phyloP scores from a whole-genome alignment of 345 rosid genomes.

The Capsella bursapastoris region DNA sequence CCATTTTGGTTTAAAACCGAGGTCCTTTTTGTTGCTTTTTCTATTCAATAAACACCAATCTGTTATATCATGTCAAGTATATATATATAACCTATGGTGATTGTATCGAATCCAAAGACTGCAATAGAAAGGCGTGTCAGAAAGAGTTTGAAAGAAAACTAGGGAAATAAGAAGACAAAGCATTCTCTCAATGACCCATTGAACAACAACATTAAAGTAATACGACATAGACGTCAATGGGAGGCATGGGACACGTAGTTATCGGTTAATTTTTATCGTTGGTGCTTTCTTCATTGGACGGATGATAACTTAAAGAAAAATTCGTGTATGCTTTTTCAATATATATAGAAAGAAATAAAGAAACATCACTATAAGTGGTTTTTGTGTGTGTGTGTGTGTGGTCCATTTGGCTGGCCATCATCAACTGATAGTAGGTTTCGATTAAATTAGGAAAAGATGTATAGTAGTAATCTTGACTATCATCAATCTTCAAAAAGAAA shows the following conservation, averaged over 20 bases:
- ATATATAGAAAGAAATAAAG: neutral
- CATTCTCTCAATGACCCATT: neutral
- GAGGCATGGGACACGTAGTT: slow-evolving; percentile 25
- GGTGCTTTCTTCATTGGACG: slow-evolving; percentile 41
- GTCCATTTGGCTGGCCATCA: slow-evolving; percentile 31
- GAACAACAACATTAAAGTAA: neutral
- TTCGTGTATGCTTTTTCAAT: neutral
- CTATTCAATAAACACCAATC: slow-evolving; percentile 26
- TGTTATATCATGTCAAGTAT: neutral
- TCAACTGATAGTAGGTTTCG: neutral
- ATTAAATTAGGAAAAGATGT: neutral
- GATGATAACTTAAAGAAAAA: slow-evolving; percentile 25
- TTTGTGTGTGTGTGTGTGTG: neutral
- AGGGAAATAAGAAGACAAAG: neutral
- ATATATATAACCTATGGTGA: neutral
- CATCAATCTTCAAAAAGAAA: neutral
- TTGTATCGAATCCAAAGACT: neutral
- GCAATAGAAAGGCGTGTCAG: no score
- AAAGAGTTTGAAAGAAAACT: neutral
- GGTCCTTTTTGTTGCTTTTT: slow-evolving; percentile 9
- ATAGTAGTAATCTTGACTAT: neutral
- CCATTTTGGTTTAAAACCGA: slow-evolving; percentile 26
- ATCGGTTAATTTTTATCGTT: slow-evolving; percentile 1
- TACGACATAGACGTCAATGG: neutral
- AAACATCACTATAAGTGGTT: neutral